These are phyloP conservation scores for Gracilaria gracilis DNA, from an alignment of 23 red algal species.

Conservation along the genomic window DNA sequence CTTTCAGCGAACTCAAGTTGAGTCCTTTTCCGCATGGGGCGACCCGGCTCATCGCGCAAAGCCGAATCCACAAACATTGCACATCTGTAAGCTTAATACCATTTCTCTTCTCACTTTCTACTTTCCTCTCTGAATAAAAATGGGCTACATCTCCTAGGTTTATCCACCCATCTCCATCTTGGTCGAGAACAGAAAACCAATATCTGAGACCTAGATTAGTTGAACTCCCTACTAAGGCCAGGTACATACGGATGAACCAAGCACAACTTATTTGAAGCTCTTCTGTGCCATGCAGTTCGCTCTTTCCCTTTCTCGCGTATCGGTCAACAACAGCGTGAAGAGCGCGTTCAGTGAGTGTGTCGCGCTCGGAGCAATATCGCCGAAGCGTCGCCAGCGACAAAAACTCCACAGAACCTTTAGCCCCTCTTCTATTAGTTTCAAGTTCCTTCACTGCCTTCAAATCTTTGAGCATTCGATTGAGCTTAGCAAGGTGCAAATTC, in stretches of 20 bases:
- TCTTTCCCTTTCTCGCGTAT: slow-evolving; percentile 26
- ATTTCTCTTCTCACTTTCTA: slow-evolving; percentile 60
- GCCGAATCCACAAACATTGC: slow-evolving; percentile 59
- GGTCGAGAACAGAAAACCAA: slow-evolving; percentile 80
- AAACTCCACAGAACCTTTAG: background rate
- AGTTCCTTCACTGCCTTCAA: slow-evolving; percentile 40
- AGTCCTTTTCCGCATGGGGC: slow-evolving; percentile 39
- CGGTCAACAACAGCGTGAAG: slow-evolving; percentile 45
- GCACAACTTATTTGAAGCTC: slow-evolving; percentile 6
- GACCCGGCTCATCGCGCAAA: slow-evolving; percentile 67
- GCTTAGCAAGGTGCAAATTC: slow-evolving; percentile 65
- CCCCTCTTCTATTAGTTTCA: slow-evolving; percentile 5
- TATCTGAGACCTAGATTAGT: slow-evolving; percentile 67
- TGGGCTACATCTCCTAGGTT: slow-evolving; percentile 56
- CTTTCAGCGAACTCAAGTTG: slow-evolving; percentile 38
- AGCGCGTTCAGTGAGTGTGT: slow-evolving; percentile 52
- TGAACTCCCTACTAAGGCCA: slow-evolving; percentile 41
- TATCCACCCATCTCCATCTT: slow-evolving; percentile 76
- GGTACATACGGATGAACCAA: slow-evolving; percentile 59
- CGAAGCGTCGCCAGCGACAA: slow-evolving; percentile 43
- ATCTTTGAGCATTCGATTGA: slow-evolving; percentile 73
- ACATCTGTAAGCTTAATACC: slow-evolving; percentile 57
- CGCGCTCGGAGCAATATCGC: slow-evolving; percentile 54
- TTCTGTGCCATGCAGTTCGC: background rate
- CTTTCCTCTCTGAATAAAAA: slow-evolving; percentile 69